Evolutionary conservation across 2,329 filamentous ascomycete genomes (phyloP), one percentile per base, ranked within the genome.

Genomic region (Esteya vermicola): DNA sequence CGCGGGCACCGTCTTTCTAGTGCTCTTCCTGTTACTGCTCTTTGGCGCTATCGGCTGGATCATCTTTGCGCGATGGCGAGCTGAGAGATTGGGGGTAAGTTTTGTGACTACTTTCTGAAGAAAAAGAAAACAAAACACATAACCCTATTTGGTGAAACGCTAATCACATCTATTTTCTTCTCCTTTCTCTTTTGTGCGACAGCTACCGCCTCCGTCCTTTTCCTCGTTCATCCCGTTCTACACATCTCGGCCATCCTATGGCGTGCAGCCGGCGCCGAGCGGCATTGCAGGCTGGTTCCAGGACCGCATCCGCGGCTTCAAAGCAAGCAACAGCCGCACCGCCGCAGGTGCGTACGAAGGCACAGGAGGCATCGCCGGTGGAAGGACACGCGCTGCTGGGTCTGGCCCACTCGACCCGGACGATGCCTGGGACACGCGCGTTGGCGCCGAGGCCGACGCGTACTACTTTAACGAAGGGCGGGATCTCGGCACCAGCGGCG

Each of bases 381-480:
- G 10, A n/a, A 16, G 30, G n/a, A 25, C 26, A 61, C 62, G 34
- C 61, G 64, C 41, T 65, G n/a, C 37, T 6, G 48, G 48, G 5
- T 50, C 48, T 31, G 75, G 78, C 2, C 66, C 76, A 4, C 68
- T 85, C 34, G 85, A 91, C 52, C 82, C 82, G 2, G 85, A 93
- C 54, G 83, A 88, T 53, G 83, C 84, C 2, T 93, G 85, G 85
- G 84, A 91, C 60, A 62, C 82, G 47, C 68, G 82, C 44, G 83
- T 93, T 5, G 82, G 81, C 43, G 68, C 76, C 50, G 83, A 88
- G 57, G 74, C 78, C 16, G 77, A 81, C 52, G 62, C 45, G 10
- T 47, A 59, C 12, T 77, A 78, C 54, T 80, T 84, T 53, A 44
- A 43, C 43, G 84, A 89, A 55, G 81, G 85, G 60, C 75, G 82